Percentiles rank a stretch among this genome's conserved stretches.
Evolutionary conservation across 441 rosid genomes (phyloP).

Genomic region (Gossypium davidsonii): DNA sequence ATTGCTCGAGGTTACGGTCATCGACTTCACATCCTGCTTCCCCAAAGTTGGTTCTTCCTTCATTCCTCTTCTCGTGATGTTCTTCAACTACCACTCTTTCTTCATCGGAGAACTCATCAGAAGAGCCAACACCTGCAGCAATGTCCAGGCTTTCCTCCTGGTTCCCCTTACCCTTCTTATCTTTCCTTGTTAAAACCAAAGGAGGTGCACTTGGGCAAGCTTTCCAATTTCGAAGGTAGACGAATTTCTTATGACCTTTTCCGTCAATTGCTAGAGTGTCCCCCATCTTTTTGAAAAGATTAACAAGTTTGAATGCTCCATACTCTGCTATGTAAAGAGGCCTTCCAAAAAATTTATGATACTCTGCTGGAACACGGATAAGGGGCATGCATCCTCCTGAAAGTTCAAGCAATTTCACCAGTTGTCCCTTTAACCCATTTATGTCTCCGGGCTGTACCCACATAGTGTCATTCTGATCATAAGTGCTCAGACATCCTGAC

Average conservation of each 20-base stretch:
- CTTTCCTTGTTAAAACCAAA: slow-evolving; percentile 40
- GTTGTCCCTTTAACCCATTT: slow-evolving; percentile 67
- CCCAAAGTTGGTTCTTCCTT: slow-evolving; percentile 20
- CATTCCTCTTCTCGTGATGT: slow-evolving; percentile 32
- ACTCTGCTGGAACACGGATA: slow-evolving; percentile 64
- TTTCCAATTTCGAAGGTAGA: slow-evolving; percentile 62
- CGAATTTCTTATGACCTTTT: slow-evolving; percentile 61
- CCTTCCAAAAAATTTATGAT: slow-evolving; percentile 68
- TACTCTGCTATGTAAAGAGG: slow-evolving; percentile 76
- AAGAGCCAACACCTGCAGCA: slow-evolving; percentile 37
- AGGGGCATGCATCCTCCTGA: slow-evolving; percentile 82
- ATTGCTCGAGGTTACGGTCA: slow-evolving; percentile 43
- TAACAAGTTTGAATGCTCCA: slow-evolving; percentile 65
- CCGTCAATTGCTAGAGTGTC: slow-evolving; percentile 64
- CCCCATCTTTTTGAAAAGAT: slow-evolving; percentile 80
- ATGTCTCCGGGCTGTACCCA: slow-evolving; percentile 94
- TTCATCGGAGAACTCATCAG: slow-evolving; percentile 69
- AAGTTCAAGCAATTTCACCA: slow-evolving; percentile 73
- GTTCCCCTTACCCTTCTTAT: slow-evolving; percentile 47
- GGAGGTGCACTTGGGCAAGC: slow-evolving; percentile 44
- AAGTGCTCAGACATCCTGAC: slow-evolving; percentile 30
- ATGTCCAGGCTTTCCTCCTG: slow-evolving; percentile 30
- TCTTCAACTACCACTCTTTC: slow-evolving; percentile 46
- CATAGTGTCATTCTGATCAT: slow-evolving; percentile 56
- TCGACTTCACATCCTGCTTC: slow-evolving; percentile 16